Conservation (phyloP, 495 filamentous ascomycete genomes). For the Astrothelium subdiscretum region DNA sequence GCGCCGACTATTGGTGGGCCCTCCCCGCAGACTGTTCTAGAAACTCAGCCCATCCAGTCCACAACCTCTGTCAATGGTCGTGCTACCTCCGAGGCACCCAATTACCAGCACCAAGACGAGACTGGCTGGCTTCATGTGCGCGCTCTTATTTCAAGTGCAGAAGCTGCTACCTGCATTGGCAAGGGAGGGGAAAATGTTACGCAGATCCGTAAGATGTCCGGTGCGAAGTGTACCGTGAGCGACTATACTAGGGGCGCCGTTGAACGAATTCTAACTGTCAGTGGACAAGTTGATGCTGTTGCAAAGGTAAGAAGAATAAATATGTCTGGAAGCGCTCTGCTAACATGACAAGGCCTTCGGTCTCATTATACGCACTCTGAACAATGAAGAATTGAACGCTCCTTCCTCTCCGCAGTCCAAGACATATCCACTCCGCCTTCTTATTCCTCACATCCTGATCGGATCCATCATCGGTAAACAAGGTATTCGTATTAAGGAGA, state of each 20-base stretch:
- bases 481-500: constrained; percentile 90
- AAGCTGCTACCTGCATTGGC: constrained; percentile 95
- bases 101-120: constrained; percentile 61
- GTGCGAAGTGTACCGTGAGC: constrained; percentile 95
- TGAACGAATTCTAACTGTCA: constrained; percentile 93
- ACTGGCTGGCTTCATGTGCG: constrained; percentile 94
- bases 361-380: constrained; percentile 92
- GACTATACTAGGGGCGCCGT: constrained; percentile 95
- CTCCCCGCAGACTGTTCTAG: constrained; percentile 25
- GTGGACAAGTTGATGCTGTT: constrained; percentile 86
- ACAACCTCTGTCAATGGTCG: constrained; percentile 47
- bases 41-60: constrained; percentile 55
- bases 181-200: constrained; percentile 98
- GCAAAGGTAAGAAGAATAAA: constrained; percentile 63
- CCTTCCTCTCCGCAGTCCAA: constrained; percentile 86
- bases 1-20: constrained; percentile 44
- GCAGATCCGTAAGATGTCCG: constrained; percentile 79
- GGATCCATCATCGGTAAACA: constrained; percentile 97
- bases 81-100: constrained; percentile 37
- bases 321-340: not conserved
- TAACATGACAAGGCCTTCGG: constrained; percentile 67
- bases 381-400: constrained; percentile 82
- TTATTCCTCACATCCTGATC: constrained; percentile 93
- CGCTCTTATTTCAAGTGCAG: constrained; percentile 88
- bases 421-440: constrained; percentile 89